phyloP scores from a whole-genome alignment of 495 filamentous ascomycete species.

The Trichoderma parareesei region DNA sequence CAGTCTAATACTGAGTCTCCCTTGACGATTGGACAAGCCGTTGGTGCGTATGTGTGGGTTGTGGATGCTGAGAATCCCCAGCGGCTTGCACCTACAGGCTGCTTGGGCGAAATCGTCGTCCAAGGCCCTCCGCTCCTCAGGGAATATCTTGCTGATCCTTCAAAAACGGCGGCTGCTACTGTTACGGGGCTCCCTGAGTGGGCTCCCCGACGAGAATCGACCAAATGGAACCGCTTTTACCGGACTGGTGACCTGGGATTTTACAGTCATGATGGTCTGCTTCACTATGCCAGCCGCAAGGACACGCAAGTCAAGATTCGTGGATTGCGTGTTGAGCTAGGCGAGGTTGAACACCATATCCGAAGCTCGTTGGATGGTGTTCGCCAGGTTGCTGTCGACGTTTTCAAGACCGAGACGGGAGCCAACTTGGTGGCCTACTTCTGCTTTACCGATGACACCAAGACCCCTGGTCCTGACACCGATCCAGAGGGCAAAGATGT shows the following conservation, averaged over 20 bases:
- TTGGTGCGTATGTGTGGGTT: slow-evolving; percentile 39
- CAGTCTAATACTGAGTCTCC: slow-evolving; percentile 18
- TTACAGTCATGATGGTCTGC: slow-evolving; percentile 15
- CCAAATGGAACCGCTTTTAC: slow-evolving; percentile 32
- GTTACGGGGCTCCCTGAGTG: slow-evolving; percentile 38
- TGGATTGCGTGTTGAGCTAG: slow-evolving; percentile 23
- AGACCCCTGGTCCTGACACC: not conserved
- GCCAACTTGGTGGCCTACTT: not conserved
- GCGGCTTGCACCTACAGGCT: slow-evolving; percentile 46
- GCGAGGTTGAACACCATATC: slow-evolving; percentile 18
- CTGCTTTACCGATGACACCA: slow-evolving; percentile 15
- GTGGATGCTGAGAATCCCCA: slow-evolving; percentile 43
- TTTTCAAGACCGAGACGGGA: slow-evolving; percentile 4
- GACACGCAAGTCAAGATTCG: slow-evolving; percentile 22
- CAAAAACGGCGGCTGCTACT: slow-evolving; percentile 31
- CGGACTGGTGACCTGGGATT: slow-evolving; percentile 29
- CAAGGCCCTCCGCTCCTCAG: slow-evolving; percentile 45
- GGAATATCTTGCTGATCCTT: slow-evolving; percentile 36
- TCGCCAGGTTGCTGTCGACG: slow-evolving; percentile 7
- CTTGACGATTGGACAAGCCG: slow-evolving; percentile 28
- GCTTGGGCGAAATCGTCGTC: slow-evolving; percentile 48
- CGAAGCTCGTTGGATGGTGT: not conserved
- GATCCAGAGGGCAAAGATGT: slow-evolving; percentile 15
- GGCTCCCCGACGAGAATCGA: slow-evolving; percentile 19
- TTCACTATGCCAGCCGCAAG: slow-evolving; percentile 20